Conservation (phyloP, 768 basidiomycete species). For the Flagelloscypha sp. region DNA sequence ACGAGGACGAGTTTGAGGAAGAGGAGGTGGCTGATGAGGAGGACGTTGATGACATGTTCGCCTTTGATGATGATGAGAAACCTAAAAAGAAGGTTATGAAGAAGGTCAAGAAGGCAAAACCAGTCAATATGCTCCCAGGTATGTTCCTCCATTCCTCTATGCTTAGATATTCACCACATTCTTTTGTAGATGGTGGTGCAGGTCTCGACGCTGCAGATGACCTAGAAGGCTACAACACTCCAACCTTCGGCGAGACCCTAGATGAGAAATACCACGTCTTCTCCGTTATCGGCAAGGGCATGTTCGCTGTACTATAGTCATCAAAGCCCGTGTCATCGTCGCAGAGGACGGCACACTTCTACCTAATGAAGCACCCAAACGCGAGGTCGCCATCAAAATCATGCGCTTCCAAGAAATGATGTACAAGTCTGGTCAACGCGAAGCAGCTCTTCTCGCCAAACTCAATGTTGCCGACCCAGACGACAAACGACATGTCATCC, state of each 20-base stretch:
- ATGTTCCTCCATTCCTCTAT: not conserved
- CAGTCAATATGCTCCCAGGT: constrained; percentile 21
- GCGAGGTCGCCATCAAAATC: constrained; percentile 73
- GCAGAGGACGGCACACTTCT: constrained; percentile 21
- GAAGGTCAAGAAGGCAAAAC: constrained; percentile 31
- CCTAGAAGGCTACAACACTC: constrained; percentile 65
- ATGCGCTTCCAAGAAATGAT: constrained; percentile 68
- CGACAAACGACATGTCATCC: constrained; percentile 67
- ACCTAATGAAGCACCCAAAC: too few relatives aligned
- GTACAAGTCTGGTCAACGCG: constrained; percentile 70
- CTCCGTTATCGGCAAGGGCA: constrained; percentile 65
- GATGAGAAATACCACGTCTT: constrained; percentile 66
- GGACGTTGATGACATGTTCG: constrained; percentile 71
- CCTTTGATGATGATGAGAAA: constrained; percentile 28
- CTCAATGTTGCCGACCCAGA: constrained; percentile 61
- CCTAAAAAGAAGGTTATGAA: constrained; percentile 34
- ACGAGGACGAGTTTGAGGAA: constrained; percentile 35
- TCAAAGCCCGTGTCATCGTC: constrained; percentile 50
- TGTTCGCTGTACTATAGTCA: constrained; percentile 77
- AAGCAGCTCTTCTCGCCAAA: constrained; percentile 57
- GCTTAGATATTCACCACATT: constrained; percentile 2
- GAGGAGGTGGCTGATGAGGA: constrained; percentile 45
- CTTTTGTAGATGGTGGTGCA: constrained; percentile 22
- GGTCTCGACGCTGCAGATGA: constrained; percentile 61
- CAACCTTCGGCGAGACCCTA: constrained; percentile 64